Evolutionary conservation across 2,329 filamentous ascomycete genomes (phyloP), one percentile per base, ranked within the genome.

Genomic region (Pseudocercospora cruenta): DNA sequence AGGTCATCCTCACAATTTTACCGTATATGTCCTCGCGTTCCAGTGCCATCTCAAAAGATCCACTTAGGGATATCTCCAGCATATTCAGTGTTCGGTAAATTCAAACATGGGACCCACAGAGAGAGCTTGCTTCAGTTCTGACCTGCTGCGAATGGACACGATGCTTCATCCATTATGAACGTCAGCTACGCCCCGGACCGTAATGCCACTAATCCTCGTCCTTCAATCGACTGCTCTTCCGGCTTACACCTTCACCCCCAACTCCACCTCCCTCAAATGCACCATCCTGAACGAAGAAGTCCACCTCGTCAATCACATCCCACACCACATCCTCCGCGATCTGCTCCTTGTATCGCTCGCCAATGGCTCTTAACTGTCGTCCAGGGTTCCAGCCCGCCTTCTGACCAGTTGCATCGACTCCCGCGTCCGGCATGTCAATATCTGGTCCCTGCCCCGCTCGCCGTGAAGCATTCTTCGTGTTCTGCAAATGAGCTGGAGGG

Each of bases 311-410:
- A 33, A 98, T 85, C 61, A 99, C 86, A 78, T 99, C 95, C 77
- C 93, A 97, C 31, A 97, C 86, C 24, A 97, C 84, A 74, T 99
- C 95, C 80, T 99, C 95, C 14, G 91, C 93, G 67, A 99, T 94
- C 81, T 98, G 94, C 77, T 99, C 94, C 66, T 89, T 88, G 79
- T 93, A 98, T 33, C 95, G 87, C 68, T 96, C 91, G 7, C 88
- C 86, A 22, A 97, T 82, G 0, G 91, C 83, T 36, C 87, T 85
- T 0, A 89, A 71, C 43, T 71, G 75, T 12, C 79, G 74, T 0
- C 75, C 71, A 2, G 75, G 73, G 55, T 74, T 73, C 72, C 72
- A 77, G n/a, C 71, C 75, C n/a, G 63, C 60, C 60, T 71, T 68
- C 21, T 61, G 62, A 4, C 69, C 70, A 21, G 53, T 63, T 19